These are phyloP conservation scores for Rhizopus arrhizus DNA, from an alignment of 371 early-diverging fungal genomes.

Conservation along the genomic window DNA sequence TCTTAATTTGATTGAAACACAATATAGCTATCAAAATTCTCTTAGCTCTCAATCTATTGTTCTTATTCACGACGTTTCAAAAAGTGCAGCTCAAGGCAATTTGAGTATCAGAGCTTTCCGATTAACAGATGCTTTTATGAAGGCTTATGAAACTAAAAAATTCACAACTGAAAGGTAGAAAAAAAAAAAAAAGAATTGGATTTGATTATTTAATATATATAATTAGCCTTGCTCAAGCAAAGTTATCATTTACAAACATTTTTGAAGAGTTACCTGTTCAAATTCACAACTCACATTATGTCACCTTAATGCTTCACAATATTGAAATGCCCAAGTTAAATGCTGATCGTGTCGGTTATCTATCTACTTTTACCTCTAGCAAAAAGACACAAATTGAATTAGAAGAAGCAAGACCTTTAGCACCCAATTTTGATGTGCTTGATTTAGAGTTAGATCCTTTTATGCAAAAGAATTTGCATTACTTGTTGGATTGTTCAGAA, in stretches of 20 bases:
- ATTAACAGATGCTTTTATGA: constrained; percentile 83
- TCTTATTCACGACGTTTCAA: constrained; percentile 88
- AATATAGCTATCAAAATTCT: constrained; percentile 88
- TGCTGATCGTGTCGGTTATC: constrained; percentile 48
- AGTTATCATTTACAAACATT: constrained; percentile 82
- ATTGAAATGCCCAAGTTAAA: constrained; percentile 63
- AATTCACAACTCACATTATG: constrained; percentile 82
- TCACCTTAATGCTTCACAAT: constrained; percentile 80
- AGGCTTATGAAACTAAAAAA: constrained; percentile 78
- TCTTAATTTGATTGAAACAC: constrained; percentile 87
- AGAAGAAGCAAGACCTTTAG: constrained; percentile 60
- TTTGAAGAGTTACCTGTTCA: constrained; percentile 89
- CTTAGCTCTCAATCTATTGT: constrained; percentile 83
- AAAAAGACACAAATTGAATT: constrained; percentile 41
- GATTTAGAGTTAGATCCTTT: constrained; percentile 80
- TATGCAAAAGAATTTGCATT: constrained; percentile 88
- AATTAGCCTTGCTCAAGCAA: constrained; percentile 64
- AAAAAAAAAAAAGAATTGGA: constrained; percentile 1
- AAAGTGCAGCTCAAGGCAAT: constrained; percentile 82
- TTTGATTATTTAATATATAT: not conserved
- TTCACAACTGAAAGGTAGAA: constrained; percentile 80
- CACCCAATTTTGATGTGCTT: constrained; percentile 83
- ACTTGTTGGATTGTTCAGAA: constrained; percentile 85
- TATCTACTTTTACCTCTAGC: constrained; percentile 48
- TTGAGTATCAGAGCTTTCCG: constrained; percentile 88